Evolutionary conservation across 306 rosid genomes (phyloP).

Genomic region (Alnus rubra): DNA sequence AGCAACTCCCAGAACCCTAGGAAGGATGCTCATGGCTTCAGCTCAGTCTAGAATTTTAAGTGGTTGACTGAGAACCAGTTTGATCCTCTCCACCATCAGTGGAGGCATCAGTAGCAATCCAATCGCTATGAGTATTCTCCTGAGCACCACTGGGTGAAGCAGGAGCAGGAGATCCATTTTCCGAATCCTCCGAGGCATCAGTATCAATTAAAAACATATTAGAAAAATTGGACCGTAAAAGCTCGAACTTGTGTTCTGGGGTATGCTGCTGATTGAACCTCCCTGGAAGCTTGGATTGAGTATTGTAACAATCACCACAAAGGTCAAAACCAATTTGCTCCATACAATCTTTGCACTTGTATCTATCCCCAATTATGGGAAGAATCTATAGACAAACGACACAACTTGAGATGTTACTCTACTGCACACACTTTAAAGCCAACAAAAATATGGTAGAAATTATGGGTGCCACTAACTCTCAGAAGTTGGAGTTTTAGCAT

Average conservation of each 20-base stretch:
- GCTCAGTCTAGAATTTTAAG: constrained; percentile 22
- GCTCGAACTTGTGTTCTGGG: constrained; percentile 67
- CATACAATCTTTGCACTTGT: constrained; percentile 66
- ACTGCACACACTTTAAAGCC: constrained; percentile 1
- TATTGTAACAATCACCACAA: constrained; percentile 68
- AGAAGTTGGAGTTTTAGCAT: not conserved
- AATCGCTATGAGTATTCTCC: constrained; percentile 28
- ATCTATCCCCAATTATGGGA: constrained; percentile 81
- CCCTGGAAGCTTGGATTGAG: constrained; percentile 72
- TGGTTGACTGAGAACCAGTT: constrained; percentile 39
- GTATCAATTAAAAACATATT: constrained; percentile 23
- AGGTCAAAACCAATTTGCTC: constrained; percentile 77
- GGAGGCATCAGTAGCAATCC: not conserved
- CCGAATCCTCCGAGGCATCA: constrained; percentile 36
- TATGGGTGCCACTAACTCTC: not conserved
- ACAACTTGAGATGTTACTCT: constrained; percentile 14
- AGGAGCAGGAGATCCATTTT: constrained; percentile 25
- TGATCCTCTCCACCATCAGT: constrained; percentile 6
- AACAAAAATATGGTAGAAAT: not conserved
- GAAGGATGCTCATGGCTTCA: not conserved
- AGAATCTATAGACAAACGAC: constrained; percentile 39
- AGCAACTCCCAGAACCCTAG: not conserved
- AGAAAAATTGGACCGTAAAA: not conserved
- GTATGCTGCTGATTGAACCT: constrained; percentile 94
- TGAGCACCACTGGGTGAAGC: constrained; percentile 18